A percentile compares a stretch with the other conserved stretches of the same genome.
Conservation (phyloP, 352 stramenopile genomes). For the Thalassiosira oceanica region DNA sequence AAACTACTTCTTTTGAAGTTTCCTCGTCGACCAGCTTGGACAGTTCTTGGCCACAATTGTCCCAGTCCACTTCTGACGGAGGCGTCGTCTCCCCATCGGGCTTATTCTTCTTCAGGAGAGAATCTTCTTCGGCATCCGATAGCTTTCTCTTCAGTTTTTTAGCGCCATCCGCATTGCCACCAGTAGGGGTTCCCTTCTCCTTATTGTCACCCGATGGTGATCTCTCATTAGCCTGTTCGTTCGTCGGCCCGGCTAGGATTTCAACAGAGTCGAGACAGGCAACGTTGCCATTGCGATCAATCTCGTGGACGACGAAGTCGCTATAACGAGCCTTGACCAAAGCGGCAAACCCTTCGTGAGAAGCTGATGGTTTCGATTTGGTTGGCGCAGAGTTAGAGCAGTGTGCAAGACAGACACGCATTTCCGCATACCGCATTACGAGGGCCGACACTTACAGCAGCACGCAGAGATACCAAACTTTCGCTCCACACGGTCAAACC, state of each 20-base stretch:
- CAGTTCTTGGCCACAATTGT: slow-evolving; percentile 37
- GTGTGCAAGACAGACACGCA: too few relatives aligned
- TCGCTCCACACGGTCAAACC: slow-evolving; percentile 56
- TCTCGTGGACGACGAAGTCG: slow-evolving; percentile 80
- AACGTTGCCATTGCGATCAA: slow-evolving; percentile 54
- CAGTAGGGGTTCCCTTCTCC: neutral
- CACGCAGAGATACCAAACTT: slow-evolving; percentile 65
- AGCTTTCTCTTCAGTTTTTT: slow-evolving; percentile 20
- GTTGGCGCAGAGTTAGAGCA: too few relatives aligned
- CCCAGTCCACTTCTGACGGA: slow-evolving; percentile 33
- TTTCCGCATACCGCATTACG: too few relatives aligned
- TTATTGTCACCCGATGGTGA: neutral
- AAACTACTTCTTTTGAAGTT: slow-evolving; percentile 39
- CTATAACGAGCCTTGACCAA: slow-evolving; percentile 73
- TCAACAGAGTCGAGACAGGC: slow-evolving; percentile 43
- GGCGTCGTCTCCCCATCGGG: slow-evolving; percentile 1
- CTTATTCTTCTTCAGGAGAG: neutral
- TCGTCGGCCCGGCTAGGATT: slow-evolving; percentile 1
- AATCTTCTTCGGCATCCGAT: slow-evolving; percentile 2
- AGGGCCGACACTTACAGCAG: too few relatives aligned
- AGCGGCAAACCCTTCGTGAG: slow-evolving; percentile 60
- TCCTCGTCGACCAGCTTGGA: slow-evolving; percentile 49
- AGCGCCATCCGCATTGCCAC: neutral
- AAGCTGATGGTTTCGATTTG: too few relatives aligned
- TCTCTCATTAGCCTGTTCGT: neutral